Evolutionary conservation across 139 green algal genomes (phyloP), one percentile per base, ranked within the genome.

Genomic region (Trebouxia sp.): DNA sequence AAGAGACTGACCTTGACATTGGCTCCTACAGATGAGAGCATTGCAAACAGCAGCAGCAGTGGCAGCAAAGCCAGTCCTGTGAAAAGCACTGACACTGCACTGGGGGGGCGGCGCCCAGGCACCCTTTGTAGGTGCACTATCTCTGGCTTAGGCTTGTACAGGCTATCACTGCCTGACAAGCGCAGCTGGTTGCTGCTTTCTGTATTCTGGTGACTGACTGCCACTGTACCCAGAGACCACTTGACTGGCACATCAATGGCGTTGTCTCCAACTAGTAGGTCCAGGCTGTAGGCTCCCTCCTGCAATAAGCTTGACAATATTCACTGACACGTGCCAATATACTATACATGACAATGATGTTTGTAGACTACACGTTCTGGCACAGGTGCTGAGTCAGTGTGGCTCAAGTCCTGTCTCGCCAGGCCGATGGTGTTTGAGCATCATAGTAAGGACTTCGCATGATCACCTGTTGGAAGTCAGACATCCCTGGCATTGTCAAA

Each of bases 211-310:
- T 56, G 41, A n/a, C 43, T 77, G 41, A 55, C 42, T 56, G 69
- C 69, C 12, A 77, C 41, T 35, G 41, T 56, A 24, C 69, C 43
- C 22, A 77, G 26, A 7, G 26, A 24, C 69, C 69, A 77, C 11
- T 32, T 37, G 39, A 77, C 30, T 6, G 69, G 41, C n/a, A 56
- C 43, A 38, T 41, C 22, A n/a, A 77, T 30, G 39, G 41, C 69
- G 39, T 37, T 55, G 41, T 77, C 69, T 53, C 69, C 69, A 37
- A 77, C 39, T 22, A 77, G 69, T 24, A 77, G 6, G 22, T 77
- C 69, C n/a, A 72, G 26, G 62, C 62, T 72, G 32, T 72, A 72
- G n/a, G 62, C 35, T 26, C 62, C 62, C 26, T 72, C 62, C 62
- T 72, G 35, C 47, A 14, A 53, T 6, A 5, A 53, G 47, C 47